Evolutionary conservation across 257 asterid genomes (phyloP).

Genomic region (Ocimum tenuiflorum): DNA sequence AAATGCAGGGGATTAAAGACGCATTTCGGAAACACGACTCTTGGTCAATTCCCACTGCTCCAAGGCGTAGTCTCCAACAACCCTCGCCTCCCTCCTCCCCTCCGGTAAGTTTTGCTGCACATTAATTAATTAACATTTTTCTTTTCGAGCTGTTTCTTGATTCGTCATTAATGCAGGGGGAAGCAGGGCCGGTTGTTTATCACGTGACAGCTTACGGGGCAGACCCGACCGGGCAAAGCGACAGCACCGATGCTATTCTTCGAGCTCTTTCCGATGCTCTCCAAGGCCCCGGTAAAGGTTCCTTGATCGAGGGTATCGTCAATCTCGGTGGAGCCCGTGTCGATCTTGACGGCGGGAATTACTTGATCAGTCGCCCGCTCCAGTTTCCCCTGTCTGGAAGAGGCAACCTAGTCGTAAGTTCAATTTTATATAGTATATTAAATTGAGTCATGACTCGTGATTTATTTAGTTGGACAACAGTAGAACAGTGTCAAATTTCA

Average conservation of each 20-base stretch:
- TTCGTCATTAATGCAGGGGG: conserved; percentile 24
- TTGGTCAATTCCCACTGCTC: not conserved
- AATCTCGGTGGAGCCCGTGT: conserved; percentile 85
- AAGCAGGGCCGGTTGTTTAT: conserved; percentile 31
- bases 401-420: conserved; percentile 70
- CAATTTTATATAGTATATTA: too few relatives aligned
- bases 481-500: too few relatives aligned
- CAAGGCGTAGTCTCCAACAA: conserved; percentile 16
- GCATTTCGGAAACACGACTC: conserved; percentile 23
- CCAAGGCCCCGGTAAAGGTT: conserved; percentile 45
- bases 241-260: conserved; percentile 64
- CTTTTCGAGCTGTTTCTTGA: not conserved
- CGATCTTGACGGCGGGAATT: conserved; percentile 82
- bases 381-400: conserved; percentile 53
- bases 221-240: conserved; percentile 66
- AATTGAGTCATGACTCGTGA: too few relatives aligned
- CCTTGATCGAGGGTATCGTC: conserved; percentile 42
- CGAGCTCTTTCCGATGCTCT: conserved; percentile 64
- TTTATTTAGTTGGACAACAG: too few relatives aligned
- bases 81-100: conserved; percentile 7
- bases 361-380: conserved; percentile 66
- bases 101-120: conserved; percentile 7
- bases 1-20: conserved; percentile 11
- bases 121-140: too few relatives aligned
- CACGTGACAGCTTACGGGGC: conserved; percentile 75